Base-by-base conservation (phyloP, 805 yeast genomes). In the Nakazawaea pomicola region DNA sequence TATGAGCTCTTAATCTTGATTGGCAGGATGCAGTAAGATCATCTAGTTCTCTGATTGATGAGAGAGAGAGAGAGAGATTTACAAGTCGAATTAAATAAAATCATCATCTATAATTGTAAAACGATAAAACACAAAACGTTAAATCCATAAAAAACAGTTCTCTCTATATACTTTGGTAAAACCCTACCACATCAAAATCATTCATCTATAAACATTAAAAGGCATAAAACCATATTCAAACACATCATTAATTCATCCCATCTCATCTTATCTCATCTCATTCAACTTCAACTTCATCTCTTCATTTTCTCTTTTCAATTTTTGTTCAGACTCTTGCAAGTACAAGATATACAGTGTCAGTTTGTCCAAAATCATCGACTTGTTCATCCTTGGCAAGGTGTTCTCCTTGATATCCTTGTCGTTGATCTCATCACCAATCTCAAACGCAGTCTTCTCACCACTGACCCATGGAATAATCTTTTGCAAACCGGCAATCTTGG, bases 401-500 rank as follows among this genome's bases (percentile, higher is more conserved):
- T 28, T 30, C 4, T 28, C 29, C 15, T 32, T 27, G 11, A 25
- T 12, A 8, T 38, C 32, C 14, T 43, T 41, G 9, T 53, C 51
- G 18, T 38, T 31, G 11, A 37, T 43, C 14, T 43, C 46, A 19
- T 41, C 48, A 9, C 60, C 61, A 12, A 71, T 68, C 51, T 75
- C 83, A 53, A 79, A 79, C 0, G 83, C 83, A 3, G 82, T 74
- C 47, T 74, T 74, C 45, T 78, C 84, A 37, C 67, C 59, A 3
- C 80, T 74, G 40, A 80, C 75, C 77, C 82, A 75, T 10, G 89
- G 89, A 27, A 82, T 80, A 18, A 81, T 67, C 50, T 72, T 73
- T 53, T 80, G 85, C 40, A 81, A 60, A 23, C 78, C 78, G 4
- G 83, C 83, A 42, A 82, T 82, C 56, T 80, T 81, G 10, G 83